Evolutionary conservation across 768 basidiomycete species (phyloP).

Genomic region (Galerina sulciceps): DNA sequence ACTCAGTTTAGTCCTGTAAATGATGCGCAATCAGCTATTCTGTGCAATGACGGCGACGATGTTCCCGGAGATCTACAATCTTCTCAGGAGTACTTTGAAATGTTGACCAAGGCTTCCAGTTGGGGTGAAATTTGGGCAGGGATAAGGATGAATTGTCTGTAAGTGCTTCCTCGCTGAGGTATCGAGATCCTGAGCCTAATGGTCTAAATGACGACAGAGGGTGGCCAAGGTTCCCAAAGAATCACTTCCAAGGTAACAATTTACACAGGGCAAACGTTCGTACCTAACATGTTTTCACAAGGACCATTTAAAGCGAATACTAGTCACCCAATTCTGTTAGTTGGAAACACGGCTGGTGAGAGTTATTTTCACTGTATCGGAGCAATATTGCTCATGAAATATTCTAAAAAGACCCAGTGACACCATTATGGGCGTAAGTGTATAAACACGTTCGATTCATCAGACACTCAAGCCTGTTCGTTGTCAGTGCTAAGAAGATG

Average conservation of each 20-base stretch:
- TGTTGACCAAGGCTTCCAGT: conserved; percentile 27
- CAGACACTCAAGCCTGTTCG: no score
- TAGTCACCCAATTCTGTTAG: conserved; percentile 41
- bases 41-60: conserved; percentile 42
- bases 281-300: conserved; percentile 11
- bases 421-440: conserved; percentile 30
- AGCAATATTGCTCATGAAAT: background rate
- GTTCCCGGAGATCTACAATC: conserved; percentile 35
- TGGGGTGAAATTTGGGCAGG: conserved; percentile 38
- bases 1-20: conserved; percentile 7
- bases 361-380: background rate
- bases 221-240: conserved; percentile 30
- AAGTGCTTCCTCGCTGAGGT: conserved; percentile 11
- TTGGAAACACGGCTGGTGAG: conserved; percentile 45
- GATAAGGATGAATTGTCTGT: conserved; percentile 34
- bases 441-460: background rate
- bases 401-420: conserved; percentile 29
- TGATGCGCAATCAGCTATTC: conserved; percentile 34
- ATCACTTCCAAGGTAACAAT: conserved; percentile 23
- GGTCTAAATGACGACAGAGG: conserved; percentile 18
- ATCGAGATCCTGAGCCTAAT: background rate
- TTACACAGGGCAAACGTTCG: background rate
- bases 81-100: conserved; percentile 38
- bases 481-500: conserved; percentile 42
- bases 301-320: conserved; percentile 42